Evolutionary conservation across 106 monocot species (phyloP).

Genomic region (Chionographis japonica): DNA sequence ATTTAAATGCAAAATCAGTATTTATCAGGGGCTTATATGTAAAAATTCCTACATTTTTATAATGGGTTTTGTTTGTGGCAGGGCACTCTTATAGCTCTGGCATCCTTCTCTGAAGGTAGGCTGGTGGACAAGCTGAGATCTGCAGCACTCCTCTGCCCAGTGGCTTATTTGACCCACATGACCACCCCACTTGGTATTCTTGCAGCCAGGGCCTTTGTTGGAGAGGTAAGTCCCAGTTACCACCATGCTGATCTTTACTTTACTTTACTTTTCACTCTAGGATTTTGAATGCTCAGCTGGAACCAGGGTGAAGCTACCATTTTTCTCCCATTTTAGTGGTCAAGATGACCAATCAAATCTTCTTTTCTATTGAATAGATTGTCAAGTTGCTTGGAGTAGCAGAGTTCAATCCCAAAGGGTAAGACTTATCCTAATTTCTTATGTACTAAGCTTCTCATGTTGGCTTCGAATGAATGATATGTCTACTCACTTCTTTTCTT

Average conservation of each 20-base stretch:
- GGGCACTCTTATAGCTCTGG: slow-evolving; percentile 59
- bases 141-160: slow-evolving; percentile 46
- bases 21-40: no score
- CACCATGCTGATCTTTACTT: background rate
- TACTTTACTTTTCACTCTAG: background rate
- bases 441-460: background rate
- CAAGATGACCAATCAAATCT: background rate
- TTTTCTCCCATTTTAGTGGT: no score
- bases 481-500: no score
- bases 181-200: slow-evolving; percentile 50
- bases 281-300: no score
- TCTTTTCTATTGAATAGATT: slow-evolving; percentile 33
- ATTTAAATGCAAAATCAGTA: no score
- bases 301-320: no score
- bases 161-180: slow-evolving; percentile 62
- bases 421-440: slow-evolving; percentile 5
- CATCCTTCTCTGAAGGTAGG: slow-evolving; percentile 56
- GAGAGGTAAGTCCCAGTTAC: slow-evolving; percentile 27
- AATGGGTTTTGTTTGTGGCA: background rate
- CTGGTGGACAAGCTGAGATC: slow-evolving; percentile 51
- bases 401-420: slow-evolving; percentile 82
- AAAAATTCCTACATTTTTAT: no score
- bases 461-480: no score
- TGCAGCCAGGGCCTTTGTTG: slow-evolving; percentile 48
- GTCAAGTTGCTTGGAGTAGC: slow-evolving; percentile 58